These are phyloP conservation scores for Sabuloglossum arenarium DNA, from an alignment of 495 filamentous ascomycete genomes.

Conservation along the genomic window DNA sequence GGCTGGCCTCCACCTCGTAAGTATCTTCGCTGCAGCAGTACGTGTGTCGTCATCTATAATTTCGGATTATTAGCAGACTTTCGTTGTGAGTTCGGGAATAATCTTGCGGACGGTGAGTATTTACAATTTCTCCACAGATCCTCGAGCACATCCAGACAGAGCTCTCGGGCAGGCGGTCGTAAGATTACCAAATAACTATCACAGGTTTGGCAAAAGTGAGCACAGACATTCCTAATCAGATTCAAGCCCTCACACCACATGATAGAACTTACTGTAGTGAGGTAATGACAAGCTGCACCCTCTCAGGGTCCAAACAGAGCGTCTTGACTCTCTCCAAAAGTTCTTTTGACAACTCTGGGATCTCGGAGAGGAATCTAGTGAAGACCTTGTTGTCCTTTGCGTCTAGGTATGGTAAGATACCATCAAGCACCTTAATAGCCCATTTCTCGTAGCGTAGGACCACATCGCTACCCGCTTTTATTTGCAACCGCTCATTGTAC, in stretches of 20 bases:
- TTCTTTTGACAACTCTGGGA: slow-evolving; percentile 51
- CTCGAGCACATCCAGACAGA: slow-evolving; percentile 63
- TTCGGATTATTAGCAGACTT: slow-evolving; percentile 2
- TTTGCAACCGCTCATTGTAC: slow-evolving; percentile 70
- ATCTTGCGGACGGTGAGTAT: neutral
- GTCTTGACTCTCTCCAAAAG: slow-evolving; percentile 56
- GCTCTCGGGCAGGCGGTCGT: slow-evolving; percentile 59
- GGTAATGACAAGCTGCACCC: slow-evolving; percentile 38
- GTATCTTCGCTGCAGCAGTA: slow-evolving; percentile 21
- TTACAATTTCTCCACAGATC: slow-evolving; percentile 70
- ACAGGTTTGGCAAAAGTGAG: slow-evolving; percentile 26
- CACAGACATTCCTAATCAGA: slow-evolving; percentile 14
- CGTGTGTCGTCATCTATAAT: slow-evolving; percentile 25
- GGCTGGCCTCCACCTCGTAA: slow-evolving; percentile 28
- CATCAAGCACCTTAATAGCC: slow-evolving; percentile 60
- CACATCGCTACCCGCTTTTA: slow-evolving; percentile 20
- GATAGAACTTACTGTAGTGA: slow-evolving; percentile 31
- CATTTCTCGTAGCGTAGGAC: slow-evolving; percentile 46
- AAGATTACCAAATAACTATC: slow-evolving; percentile 63
- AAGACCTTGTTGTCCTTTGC: slow-evolving; percentile 59
- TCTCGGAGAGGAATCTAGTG: slow-evolving; percentile 77
- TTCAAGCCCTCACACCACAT: slow-evolving; percentile 1
- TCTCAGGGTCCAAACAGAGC: slow-evolving; percentile 74
- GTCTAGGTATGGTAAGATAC: slow-evolving; percentile 73
- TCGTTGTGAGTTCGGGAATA: neutral